Base-by-base conservation (phyloP, 208 protist genomes). In the Crithidia sp. region DNA sequence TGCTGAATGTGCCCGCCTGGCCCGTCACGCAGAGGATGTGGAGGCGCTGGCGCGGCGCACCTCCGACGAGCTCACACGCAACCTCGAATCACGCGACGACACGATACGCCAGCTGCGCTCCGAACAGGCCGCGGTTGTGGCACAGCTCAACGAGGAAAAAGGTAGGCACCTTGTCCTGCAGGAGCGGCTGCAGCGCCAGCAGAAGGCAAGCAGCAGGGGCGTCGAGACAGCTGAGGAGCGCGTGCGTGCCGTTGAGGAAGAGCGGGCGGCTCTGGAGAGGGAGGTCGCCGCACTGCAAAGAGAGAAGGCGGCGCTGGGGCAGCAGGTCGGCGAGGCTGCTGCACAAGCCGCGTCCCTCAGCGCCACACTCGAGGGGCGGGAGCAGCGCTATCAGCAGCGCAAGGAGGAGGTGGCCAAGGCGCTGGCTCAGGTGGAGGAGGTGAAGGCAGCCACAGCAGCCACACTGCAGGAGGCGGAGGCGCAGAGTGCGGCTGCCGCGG, bases 1-100 rank as follows among this genome's bases (percentile, higher is more conserved):
- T 2, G 74, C 65, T 2, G 89, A 91, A 53, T 90, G 77, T 37
- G 43, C 58, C 12, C 81, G 82, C 7, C 72, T 87, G 5, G 54
- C 74, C 14, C 60, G 77, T 40, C 89, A 90, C 73, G 86, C 89
- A 4, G 78, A 74, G 57, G 84, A 90, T 43, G 85, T 87, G 49
- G 89, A 94, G 73, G 65, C 61, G 56, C 69, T 89, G n/a, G 84
- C 86, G 37, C 75, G 81, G 40, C 62, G 71, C 36, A 89, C 79
- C 12, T 67, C 80, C 17, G 82, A 88, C 65, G 86, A 91, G 47
- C 70, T 94, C 12, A 82, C 77, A 44, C 60, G 59, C 54, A 67
- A 74, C 45, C 16, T 91, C 39, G 41, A 67, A n/a, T 52, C 60
- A 8, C 89, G 81, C 40, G 82, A 91, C 47, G 67, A 78, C 10